phyloP scores from a whole-genome alignment of 768 basidiomycete genomes.

The Psilocybe tampanensis region DNA sequence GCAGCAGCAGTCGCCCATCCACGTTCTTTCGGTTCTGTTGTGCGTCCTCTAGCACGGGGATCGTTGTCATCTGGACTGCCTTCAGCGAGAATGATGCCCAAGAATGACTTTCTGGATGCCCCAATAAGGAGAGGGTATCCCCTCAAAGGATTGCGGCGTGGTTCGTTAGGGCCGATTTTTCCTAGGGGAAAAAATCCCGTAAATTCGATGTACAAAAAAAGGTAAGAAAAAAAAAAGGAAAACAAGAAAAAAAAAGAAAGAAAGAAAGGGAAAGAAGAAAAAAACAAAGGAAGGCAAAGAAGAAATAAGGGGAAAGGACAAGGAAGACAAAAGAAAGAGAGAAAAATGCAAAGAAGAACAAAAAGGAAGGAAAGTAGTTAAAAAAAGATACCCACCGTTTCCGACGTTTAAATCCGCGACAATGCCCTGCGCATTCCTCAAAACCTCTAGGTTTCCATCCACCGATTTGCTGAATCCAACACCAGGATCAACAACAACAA shows the following conservation, averaged over 20 bases:
- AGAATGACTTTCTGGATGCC: conserved; percentile 81
- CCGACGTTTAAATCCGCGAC: conserved; percentile 42
- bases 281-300: neutral
- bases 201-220: no score
- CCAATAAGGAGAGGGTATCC: conserved; percentile 76
- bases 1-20: conserved; percentile 80
- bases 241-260: neutral
- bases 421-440: conserved; percentile 53
- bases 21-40: conserved; percentile 67
- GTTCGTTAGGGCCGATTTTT: neutral
- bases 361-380: conserved; percentile 14
- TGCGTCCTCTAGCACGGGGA: conserved; percentile 36
- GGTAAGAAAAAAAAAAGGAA: no score
- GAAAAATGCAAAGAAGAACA: neutral
- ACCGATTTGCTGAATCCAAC: conserved; percentile 92
- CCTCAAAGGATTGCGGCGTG: conserved; percentile 45
- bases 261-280: conserved; percentile 9
- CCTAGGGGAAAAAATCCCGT: neutral
- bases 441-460: conserved; percentile 69
- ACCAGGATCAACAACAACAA: conserved; percentile 89
- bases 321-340: neutral
- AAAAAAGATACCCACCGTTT: neutral
- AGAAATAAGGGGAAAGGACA: neutral
- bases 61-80: conserved; percentile 29
- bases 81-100: conserved; percentile 64